Evolutionary conservation across 305 asterid genomes (phyloP), one percentile per base, ranked within the genome.

Genomic region (Salvia sclarea): DNA sequence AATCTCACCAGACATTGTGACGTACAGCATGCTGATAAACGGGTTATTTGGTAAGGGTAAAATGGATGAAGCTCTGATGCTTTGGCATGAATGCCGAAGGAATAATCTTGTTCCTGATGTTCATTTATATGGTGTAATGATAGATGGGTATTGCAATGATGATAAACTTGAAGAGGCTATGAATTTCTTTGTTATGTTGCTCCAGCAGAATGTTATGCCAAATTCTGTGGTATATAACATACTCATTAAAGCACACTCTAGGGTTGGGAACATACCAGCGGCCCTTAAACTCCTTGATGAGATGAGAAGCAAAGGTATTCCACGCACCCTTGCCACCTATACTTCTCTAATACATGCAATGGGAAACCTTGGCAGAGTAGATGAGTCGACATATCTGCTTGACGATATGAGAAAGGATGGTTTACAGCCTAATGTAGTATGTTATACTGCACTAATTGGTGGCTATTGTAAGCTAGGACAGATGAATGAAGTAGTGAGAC

Each of bases 391-490:
- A 71, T 17, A 44, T 61, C 82, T 90, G 70, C 70, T 86, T 58
- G 75, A 75, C 45, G 89, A 76, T 69, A 92, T 90, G 96, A 79
- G 77, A 73, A 79, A 60, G 64, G 89, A 86, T 41, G 86, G 92
- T 53, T 75, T 92, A 79, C 59, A 63, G 35, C 97, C 96, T 16
- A 60, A 90, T 74, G 96, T 90, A 72, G 82, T 90, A 63, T 86
- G 95, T 74, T 90, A 88, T 73, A 92, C 98, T 66, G 97, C 96
- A 25, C 72, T 92, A 37, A 80, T 92, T 21, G 79, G 85, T 68
- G 96, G 98, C 53, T 86, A 81, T 72, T 86, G 96, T 78, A 90
- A 83, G 81, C 60, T 86, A 64, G 97, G 97, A 17, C 88, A 79
- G 75, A 90, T 86, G 89, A 80, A 80, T 62, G 86, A 81, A 78